A percentile compares a stretch with the other conserved stretches of the same genome.
These are phyloP conservation scores for Cladosporium cucumerinum DNA, from an alignment of 2,329 filamentous ascomycete species.

Conservation along the genomic window DNA sequence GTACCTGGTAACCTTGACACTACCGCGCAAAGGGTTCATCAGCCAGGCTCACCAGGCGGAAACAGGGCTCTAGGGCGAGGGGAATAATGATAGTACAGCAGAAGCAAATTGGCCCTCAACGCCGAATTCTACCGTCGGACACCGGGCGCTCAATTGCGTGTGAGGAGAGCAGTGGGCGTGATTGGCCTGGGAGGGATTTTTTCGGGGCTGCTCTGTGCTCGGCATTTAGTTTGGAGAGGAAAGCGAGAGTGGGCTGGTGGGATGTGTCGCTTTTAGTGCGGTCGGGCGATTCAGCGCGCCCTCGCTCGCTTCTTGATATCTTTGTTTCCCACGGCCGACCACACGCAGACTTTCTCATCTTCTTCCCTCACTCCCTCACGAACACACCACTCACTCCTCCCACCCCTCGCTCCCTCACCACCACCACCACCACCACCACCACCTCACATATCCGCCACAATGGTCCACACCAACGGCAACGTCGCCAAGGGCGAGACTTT, in stretches of 20 bases:
- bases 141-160: not conserved
- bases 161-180: not conserved
- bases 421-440: slow-evolving; percentile 9
- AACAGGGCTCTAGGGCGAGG: not conserved
- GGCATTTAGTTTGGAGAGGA: slow-evolving; percentile 3
- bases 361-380: not conserved
- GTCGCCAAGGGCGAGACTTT: slow-evolving; percentile 25
- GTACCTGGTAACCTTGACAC: too few relatives aligned
- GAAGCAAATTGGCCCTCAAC: slow-evolving; percentile 4
- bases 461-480: slow-evolving; percentile 25
- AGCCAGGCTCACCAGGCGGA: not conserved
- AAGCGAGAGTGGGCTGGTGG: slow-evolving; percentile 12
- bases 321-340: not conserved
- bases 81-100: not conserved
- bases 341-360: not conserved
- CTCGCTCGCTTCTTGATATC: not conserved
- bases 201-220: slow-evolving; percentile 5
- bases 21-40: not conserved
- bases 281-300: not conserved
- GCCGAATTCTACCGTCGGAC: slow-evolving; percentile 1
- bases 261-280: not conserved
- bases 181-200: slow-evolving; percentile 8
- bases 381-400: slow-evolving; percentile 10
- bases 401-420: not conserved
- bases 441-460: slow-evolving; percentile 16